phyloP scores from a whole-genome alignment of 106 monocot genomes.

The Triglochin maritima region DNA sequence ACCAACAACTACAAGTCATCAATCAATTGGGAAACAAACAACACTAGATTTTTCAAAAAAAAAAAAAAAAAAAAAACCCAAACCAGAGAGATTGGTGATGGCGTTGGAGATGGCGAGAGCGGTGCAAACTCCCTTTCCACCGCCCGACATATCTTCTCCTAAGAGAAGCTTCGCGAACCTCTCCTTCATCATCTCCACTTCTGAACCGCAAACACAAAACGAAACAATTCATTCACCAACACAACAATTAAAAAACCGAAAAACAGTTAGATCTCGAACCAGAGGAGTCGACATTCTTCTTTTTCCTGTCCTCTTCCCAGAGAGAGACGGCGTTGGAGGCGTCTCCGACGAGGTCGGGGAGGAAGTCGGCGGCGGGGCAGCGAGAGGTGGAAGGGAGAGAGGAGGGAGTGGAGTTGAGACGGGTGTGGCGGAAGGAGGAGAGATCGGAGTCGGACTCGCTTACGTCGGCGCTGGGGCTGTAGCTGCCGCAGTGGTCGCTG shows the following conservation, averaged over 20 bases:
- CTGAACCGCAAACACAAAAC: slow-evolving; percentile 20
- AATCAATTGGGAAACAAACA: neutral
- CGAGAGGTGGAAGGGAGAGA: slow-evolving; percentile 28
- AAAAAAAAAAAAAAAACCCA: no score
- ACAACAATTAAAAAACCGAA: neutral
- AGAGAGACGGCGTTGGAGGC: slow-evolving; percentile 3
- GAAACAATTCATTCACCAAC: neutral
- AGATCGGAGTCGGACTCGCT: slow-evolving; percentile 69
- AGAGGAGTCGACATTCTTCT: slow-evolving; percentile 11
- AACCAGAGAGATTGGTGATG: slow-evolving; percentile 94
- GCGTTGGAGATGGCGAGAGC: slow-evolving; percentile 97
- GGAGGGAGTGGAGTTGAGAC: neutral
- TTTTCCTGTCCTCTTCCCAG: slow-evolving; percentile 51
- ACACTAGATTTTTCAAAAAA: neutral
- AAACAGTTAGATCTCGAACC: neutral
- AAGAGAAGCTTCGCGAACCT: slow-evolving; percentile 86
- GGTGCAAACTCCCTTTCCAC: slow-evolving; percentile 90
- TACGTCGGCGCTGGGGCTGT: slow-evolving; percentile 67
- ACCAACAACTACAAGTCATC: neutral
- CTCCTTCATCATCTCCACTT: slow-evolving; percentile 98
- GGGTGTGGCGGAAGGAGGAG: slow-evolving; percentile 6
- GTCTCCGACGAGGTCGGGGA: neutral
- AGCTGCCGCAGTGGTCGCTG: slow-evolving; percentile 33
- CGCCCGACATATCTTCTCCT: slow-evolving; percentile 96
- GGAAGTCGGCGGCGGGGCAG: slow-evolving; percentile 5